phyloP scores from a whole-genome alignment of 495 filamentous ascomycete species.

The Clavariopsis aquatica region DNA sequence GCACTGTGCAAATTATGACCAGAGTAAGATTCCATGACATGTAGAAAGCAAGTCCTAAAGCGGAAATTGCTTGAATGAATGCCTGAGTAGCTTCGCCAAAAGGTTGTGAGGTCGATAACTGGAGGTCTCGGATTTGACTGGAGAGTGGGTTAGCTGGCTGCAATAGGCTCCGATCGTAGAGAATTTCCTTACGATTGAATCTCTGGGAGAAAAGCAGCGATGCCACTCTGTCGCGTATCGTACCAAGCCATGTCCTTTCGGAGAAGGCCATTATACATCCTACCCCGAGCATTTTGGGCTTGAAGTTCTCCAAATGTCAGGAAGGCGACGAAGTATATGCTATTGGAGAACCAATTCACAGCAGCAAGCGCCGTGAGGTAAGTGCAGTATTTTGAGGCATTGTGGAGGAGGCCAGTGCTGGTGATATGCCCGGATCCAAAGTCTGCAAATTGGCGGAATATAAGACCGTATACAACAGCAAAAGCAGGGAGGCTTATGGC shows the following conservation, averaged over 20 bases:
- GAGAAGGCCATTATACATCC: constrained; percentile 67
- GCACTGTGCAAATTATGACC: constrained; percentile 74
- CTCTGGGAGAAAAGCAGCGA: constrained; percentile 67
- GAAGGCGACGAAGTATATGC: constrained; percentile 66
- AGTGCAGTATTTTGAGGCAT: constrained; percentile 60
- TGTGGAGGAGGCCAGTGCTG: constrained; percentile 52
- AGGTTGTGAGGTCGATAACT: constrained; percentile 74
- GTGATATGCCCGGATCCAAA: constrained; percentile 61
- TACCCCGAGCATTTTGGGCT: constrained; percentile 61
- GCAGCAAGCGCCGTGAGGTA: constrained; percentile 62
- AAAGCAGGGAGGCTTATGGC: constrained; percentile 64
- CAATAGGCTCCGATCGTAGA: neutral
- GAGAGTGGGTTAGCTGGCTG: neutral
- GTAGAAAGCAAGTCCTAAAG: constrained; percentile 70
- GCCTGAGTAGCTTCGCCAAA: constrained; percentile 69
- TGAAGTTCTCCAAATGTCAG: constrained; percentile 79
- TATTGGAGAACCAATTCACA: constrained; percentile 64
- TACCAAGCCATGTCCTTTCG: constrained; percentile 81
- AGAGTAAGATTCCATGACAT: constrained; percentile 84
- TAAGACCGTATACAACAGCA: constrained; percentile 70
- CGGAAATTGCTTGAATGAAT: constrained; percentile 59
- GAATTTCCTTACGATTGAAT: constrained; percentile 68
- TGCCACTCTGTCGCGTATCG: constrained; percentile 69
- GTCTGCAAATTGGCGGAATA: constrained; percentile 70
- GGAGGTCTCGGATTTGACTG: constrained; percentile 81